These are phyloP conservation scores for Candida taoyuanica DNA, from an alignment of 805 yeast genomes.

Conservation along the genomic window DNA sequence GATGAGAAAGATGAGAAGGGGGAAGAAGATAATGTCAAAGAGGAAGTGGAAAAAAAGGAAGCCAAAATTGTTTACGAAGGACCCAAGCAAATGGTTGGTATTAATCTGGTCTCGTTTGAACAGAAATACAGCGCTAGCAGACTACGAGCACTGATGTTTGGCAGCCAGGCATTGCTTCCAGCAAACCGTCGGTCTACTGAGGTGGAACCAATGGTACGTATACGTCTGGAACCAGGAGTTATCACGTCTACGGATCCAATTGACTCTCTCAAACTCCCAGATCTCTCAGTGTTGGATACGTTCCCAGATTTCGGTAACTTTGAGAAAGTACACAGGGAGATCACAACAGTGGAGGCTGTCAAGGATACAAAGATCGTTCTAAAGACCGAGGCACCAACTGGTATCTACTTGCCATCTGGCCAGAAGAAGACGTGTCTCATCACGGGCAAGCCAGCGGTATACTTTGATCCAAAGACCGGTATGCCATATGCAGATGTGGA, in stretches of 20 bases:
- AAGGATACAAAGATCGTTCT: conserved; percentile 46
- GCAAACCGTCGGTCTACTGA: conserved; percentile 51
- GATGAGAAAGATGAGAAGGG: not conserved
- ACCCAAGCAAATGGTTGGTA: conserved; percentile 58
- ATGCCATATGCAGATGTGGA: conserved; percentile 82
- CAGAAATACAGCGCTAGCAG: conserved; percentile 14
- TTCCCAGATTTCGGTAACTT: conserved; percentile 60
- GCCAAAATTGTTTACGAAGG: conserved; percentile 49
- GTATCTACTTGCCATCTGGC: conserved; percentile 67
- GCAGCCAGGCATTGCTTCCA: conserved; percentile 50
- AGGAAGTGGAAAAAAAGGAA: conserved; percentile 6
- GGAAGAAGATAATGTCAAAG: not conserved
- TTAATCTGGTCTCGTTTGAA: conserved; percentile 50
- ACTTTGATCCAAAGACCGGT: conserved; percentile 84
- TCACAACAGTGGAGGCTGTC: conserved; percentile 21
- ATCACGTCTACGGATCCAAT: conserved; percentile 12
- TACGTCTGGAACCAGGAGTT: conserved; percentile 27
- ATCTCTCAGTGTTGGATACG: conserved; percentile 28
- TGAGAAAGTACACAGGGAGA: conserved; percentile 36
- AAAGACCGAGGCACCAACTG: conserved; percentile 69
- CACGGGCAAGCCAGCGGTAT: conserved; percentile 74
- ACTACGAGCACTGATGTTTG: conserved; percentile 40
- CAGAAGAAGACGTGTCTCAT: conserved; percentile 65
- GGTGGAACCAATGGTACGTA: conserved; percentile 45
- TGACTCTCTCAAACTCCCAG: conserved; percentile 42